Percentiles rank a stretch among this genome's conserved stretches.
phyloP scores from a whole-genome alignment of 163 green algal species.

The Scenedesmus sp. region DNA sequence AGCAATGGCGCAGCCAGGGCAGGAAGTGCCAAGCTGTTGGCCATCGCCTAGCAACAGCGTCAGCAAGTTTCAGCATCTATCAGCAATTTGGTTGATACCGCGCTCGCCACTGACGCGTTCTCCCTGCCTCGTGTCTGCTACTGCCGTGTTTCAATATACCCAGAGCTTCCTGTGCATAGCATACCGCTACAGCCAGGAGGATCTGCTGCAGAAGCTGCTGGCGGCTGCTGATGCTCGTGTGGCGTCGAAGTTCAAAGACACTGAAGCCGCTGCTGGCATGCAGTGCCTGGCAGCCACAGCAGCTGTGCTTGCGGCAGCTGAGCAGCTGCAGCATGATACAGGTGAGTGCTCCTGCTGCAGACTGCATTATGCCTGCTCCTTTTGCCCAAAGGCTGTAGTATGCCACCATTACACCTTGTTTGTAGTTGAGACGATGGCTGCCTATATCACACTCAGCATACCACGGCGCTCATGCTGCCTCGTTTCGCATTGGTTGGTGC shows the following conservation, averaged over 20 bases:
- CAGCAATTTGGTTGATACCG: too few species aligned
- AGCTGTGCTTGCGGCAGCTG: background rate
- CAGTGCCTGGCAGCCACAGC: slow-evolving; percentile 10
- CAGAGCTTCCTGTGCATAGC: slow-evolving; percentile 47
- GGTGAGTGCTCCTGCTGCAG: background rate
- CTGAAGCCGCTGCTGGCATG: background rate
- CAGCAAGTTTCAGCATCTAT: too few species aligned
- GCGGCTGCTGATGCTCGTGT: slow-evolving; percentile 17
- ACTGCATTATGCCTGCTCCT: background rate
- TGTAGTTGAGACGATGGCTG: too few species aligned
- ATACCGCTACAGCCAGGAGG: slow-evolving; percentile 22
- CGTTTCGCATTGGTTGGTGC: too few species aligned
- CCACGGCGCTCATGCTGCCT: too few species aligned
- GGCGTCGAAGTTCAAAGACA: background rate
- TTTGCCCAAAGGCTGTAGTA: background rate
- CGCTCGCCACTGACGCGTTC: too few species aligned
- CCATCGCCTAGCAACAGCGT: background rate
- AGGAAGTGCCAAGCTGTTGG: background rate
- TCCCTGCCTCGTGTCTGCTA: background rate
- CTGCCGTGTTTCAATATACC: background rate
- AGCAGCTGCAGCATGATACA: background rate
- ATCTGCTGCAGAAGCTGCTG: slow-evolving; percentile 46
- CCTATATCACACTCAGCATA: too few species aligned
- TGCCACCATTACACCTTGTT: too few species aligned
- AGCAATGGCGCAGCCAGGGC: background rate